Conservation (phyloP, 2,329 filamentous ascomycete species). For the Neonectria faginata region DNA sequence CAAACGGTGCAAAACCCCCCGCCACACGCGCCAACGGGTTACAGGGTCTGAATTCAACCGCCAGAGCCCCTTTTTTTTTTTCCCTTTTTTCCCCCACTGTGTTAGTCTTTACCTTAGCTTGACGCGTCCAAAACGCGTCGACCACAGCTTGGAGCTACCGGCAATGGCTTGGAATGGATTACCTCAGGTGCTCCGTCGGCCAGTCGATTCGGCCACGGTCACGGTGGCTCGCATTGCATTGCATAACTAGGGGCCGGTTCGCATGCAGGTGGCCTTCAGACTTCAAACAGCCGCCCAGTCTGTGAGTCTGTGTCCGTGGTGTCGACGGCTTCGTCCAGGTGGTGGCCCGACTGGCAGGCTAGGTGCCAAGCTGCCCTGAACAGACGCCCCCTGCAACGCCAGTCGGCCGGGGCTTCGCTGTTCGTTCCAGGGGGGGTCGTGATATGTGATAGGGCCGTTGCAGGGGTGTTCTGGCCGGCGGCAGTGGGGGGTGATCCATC, state of each 20-base stretch:
- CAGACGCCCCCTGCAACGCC: neutral
- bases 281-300: neutral
- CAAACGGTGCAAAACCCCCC: neutral
- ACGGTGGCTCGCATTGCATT: conserved; percentile 44
- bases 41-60: conserved; percentile 1
- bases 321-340: neutral
- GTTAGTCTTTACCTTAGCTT: conserved; percentile 12
- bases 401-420: conserved; percentile 22
- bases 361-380: conserved; percentile 5
- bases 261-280: conserved; percentile 15
- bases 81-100: conserved; percentile 1
- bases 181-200: neutral
- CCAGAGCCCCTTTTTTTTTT: conserved; percentile 9
- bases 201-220: conserved; percentile 10
- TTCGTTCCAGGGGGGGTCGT: conserved; percentile 14
- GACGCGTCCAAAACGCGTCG: conserved; percentile 25
- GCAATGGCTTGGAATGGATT: conserved; percentile 1
- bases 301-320: neutral
- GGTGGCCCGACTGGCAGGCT: neutral
- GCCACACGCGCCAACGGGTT: conserved; percentile 2
- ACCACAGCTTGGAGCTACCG: neutral
- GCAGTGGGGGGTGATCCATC: conserved; percentile 16
- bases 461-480: conserved; percentile 17
- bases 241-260: conserved; percentile 39
- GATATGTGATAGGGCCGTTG: conserved; percentile 21